Conservation (phyloP, 768 basidiomycete species). For the Gymnopilus junonius region DNA sequence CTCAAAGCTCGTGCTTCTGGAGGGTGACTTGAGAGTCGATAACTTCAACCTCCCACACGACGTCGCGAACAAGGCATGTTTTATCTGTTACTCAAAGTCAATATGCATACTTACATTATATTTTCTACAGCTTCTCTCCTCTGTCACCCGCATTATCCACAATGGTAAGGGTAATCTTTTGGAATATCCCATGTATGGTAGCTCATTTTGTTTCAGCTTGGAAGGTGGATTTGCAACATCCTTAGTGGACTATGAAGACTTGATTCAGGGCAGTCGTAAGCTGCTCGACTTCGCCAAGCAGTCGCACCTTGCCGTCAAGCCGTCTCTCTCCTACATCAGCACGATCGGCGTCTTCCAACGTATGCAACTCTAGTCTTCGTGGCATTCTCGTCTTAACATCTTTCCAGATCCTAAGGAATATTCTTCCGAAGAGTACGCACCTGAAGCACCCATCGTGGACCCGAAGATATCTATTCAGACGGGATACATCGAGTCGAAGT, state of each 20-base stretch:
- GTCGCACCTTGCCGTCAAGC: conserved; percentile 20
- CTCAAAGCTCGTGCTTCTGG: conserved; percentile 21
- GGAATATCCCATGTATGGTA: neutral
- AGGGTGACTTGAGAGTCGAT: conserved; percentile 33
- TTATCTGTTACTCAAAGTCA: neutral
- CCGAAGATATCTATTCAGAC: conserved; percentile 29
- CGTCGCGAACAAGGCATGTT: neutral
- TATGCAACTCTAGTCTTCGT: neutral
- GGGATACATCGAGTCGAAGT: conserved; percentile 47
- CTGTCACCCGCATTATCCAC: conserved; percentile 30
- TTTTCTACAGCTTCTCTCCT: conserved; percentile 5
- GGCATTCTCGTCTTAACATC: neutral
- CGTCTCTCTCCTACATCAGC: conserved; percentile 36
- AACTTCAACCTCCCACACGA: conserved; percentile 26
- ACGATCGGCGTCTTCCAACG: conserved; percentile 34
- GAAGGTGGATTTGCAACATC: conserved; percentile 37
- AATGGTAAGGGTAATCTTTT: conserved; percentile 15
- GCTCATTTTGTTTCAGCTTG: conserved; percentile 31
- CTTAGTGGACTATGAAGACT: conserved; percentile 12
- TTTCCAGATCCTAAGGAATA: conserved; percentile 10
- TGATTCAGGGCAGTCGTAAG: conserved; percentile 32
- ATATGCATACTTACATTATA: neutral
- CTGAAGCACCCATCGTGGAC: conserved; percentile 25
- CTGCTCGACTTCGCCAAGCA: conserved; percentile 37
- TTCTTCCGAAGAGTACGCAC: conserved; percentile 5